phyloP scores from a whole-genome alignment of 306 rosid species.

The Glycine tomentella region DNA sequence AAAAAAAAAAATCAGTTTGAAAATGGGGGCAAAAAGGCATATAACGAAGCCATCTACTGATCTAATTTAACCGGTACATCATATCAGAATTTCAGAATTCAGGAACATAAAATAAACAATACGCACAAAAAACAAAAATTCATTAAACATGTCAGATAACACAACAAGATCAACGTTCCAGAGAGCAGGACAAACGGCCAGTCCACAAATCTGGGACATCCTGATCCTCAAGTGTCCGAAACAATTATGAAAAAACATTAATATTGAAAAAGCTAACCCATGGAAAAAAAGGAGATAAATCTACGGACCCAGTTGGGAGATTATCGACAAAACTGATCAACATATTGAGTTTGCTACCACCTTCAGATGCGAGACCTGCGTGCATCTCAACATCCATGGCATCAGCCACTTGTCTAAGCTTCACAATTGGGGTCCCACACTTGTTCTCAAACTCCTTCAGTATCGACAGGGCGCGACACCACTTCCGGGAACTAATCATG shows the following conservation, averaged over 20 bases:
- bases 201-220: constrained; percentile 18
- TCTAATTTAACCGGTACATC: not conserved
- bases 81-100: not conserved
- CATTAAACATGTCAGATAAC: constrained; percentile 3
- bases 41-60: constrained; percentile 7
- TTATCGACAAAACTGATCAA: constrained; percentile 95
- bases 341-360: constrained; percentile 98
- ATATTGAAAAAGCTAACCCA: not conserved
- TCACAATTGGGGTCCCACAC: constrained; percentile 77
- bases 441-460: constrained; percentile 80
- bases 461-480: constrained; percentile 69
- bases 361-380: constrained; percentile 99
- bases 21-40: not conserved
- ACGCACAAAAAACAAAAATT: not conserved
- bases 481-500: constrained; percentile 68
- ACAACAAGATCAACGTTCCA: constrained; percentile 12
- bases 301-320: constrained; percentile 87
- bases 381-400: constrained; percentile 99
- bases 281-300: constrained; percentile 5
- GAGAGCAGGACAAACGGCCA: not conserved
- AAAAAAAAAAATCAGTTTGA: not conserved
- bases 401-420: constrained; percentile 81
- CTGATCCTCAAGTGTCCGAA: not conserved
- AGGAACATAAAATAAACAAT: constrained; percentile 1
- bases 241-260: not conserved